Base-by-base conservation (phyloP, 2,329 filamentous ascomycete species). In the Exophiala dermatitidis region DNA sequence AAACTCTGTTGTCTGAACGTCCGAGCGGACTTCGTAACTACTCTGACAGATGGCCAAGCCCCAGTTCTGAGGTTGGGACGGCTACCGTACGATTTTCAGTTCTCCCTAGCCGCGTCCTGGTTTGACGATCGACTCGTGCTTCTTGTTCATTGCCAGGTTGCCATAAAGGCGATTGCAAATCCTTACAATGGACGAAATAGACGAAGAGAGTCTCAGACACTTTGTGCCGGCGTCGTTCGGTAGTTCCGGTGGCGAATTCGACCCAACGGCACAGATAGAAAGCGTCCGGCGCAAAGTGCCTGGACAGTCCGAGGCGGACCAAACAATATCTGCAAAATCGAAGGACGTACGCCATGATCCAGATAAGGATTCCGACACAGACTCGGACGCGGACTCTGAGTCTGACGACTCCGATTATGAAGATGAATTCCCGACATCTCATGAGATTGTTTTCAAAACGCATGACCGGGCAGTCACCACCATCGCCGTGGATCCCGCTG, bases 371-470 rank as follows among this genome's bases (percentile, higher is more conserved):
- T 41, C 38, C 6, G 38, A 41, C 9, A 1, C 26, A 28, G 72
- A 66, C 30, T 64, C 63, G 3, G 62, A 69, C 43, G 73, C 77
- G 43, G 75, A 76, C 48, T 72, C 74, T 41, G 75, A 78, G 50
- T 70, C 74, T 19, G 75, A 78, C 52, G 75, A 78, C 53, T 77
- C 81, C 45, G 76, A 78, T 26, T 81, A 90, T 31, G 87, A 87
- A 45, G 90, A 95, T 64, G 88, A 95, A 63, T 96, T 85, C 60
- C 93, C 93, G 1, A 83, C 94, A 8, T 94, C 93, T 4, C 93
- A 98, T 68, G 90, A 96, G 71, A 80, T 98, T 68, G 75, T 95
- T 30, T 77, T 97, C 67, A 95, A 94, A 71, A 95, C 91, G 9
- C 93, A 98, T 68, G 87, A 93, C 34, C 84, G 88, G 56, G 83